Evolutionary conservation across 176 grass and related monocot species (phyloP).

Genomic region (Ensete ventricosum): DNA sequence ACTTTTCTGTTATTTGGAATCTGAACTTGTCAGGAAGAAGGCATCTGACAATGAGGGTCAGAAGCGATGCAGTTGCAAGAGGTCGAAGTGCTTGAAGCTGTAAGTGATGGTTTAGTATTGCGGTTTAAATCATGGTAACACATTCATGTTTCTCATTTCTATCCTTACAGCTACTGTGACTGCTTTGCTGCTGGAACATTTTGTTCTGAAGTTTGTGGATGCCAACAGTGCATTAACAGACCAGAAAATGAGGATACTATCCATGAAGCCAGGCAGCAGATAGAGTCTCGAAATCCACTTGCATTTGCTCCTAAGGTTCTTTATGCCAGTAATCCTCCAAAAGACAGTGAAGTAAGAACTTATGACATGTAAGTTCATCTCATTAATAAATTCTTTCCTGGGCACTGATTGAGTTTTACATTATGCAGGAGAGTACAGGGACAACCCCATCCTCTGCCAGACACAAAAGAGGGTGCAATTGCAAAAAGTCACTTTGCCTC

Average conservation of each 20-base stretch:
- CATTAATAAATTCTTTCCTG: conserved; percentile 1
- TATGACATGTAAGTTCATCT: background rate
- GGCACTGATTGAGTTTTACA: background rate
- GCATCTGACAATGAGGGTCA: conserved; percentile 21
- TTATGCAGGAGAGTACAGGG: conserved; percentile 21
- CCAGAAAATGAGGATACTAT: conserved; percentile 25
- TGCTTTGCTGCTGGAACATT: conserved; percentile 33
- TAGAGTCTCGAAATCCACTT: conserved; percentile 34
- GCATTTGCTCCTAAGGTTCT: conserved; percentile 33
- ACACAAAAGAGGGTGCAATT: conserved; percentile 38
- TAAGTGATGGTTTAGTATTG: conserved; percentile 1
- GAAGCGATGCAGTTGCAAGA: conserved; percentile 32
- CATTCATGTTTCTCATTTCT: background rate
- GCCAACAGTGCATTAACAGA: conserved; percentile 20
- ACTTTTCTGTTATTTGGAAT: background rate
- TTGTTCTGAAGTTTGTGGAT: conserved; percentile 28
- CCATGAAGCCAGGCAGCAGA: conserved; percentile 22
- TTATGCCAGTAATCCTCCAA: conserved; percentile 6
- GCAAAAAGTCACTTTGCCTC: conserved; percentile 36
- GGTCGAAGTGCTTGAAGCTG: conserved; percentile 38
- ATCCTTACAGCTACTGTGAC: conserved; percentile 24
- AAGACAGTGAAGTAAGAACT: conserved; percentile 22
- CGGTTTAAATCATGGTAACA: background rate
- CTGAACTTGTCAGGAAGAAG: conserved; percentile 25
- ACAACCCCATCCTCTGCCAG: conserved; percentile 25